These are phyloP conservation scores for Arxiozyma slooffiae DNA, from an alignment of 1,139 yeast species.

Conservation along the genomic window DNA sequence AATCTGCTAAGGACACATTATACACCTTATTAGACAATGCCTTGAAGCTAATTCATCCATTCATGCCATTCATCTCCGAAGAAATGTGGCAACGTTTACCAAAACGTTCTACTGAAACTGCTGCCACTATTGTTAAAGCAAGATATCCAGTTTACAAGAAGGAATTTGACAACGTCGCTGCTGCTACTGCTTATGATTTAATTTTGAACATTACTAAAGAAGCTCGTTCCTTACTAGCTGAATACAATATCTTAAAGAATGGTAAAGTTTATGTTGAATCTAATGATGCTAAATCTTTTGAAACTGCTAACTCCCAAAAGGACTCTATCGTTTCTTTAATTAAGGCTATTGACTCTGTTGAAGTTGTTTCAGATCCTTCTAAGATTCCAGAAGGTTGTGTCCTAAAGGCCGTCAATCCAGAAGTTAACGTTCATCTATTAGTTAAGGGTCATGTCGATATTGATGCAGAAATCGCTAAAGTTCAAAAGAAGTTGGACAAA, in stretches of 20 bases:
- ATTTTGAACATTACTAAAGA: conserved; percentile 81
- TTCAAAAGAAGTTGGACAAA: conserved; percentile 60
- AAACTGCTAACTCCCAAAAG: conserved; percentile 58
- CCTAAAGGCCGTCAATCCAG: conserved; percentile 67
- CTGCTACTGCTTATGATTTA: conserved; percentile 69
- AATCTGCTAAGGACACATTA: conserved; percentile 86
- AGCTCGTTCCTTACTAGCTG: conserved; percentile 85
- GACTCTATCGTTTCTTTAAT: conserved; percentile 81
- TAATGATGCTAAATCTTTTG: conserved; percentile 37
- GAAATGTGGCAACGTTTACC: conserved; percentile 99
- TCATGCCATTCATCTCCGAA: conserved; percentile 94
- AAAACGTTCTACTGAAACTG: conserved; percentile 61
- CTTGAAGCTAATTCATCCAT: conserved; percentile 86
- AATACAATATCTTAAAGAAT: conserved; percentile 77
- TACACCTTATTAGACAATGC: conserved; percentile 92
- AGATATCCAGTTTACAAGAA: conserved; percentile 59
- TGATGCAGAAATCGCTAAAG: conserved; percentile 82
- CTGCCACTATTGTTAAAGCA: conserved; percentile 70
- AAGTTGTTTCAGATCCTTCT: conserved; percentile 46
- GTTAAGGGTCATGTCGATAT: conserved; percentile 93
- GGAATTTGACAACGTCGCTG: conserved; percentile 51
- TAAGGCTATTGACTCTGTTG: conserved; percentile 72
- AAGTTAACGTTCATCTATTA: conserved; percentile 75
- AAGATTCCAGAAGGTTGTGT: conserved; percentile 85
- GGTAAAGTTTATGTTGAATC: conserved; percentile 80